phyloP scores from a whole-genome alignment of 768 basidiomycete species.

The Boletus huronensis region DNA sequence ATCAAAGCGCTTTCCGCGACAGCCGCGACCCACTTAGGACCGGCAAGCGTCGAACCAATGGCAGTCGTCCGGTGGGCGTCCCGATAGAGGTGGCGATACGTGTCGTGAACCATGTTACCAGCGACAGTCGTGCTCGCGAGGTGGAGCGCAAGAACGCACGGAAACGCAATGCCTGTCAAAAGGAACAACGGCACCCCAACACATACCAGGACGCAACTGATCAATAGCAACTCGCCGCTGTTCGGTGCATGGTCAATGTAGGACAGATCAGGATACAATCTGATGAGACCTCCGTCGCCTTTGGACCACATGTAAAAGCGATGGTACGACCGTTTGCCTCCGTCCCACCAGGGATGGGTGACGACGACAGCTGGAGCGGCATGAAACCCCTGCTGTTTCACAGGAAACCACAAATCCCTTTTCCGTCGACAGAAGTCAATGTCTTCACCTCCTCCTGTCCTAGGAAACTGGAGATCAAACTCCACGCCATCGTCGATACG shows the following conservation, averaged over 20 bases:
- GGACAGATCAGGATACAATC: conserved; percentile 43
- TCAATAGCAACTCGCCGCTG: conserved; percentile 43
- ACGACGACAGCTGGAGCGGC: conserved; percentile 48
- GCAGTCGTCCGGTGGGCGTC: conserved; percentile 34
- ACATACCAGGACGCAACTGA: conserved; percentile 16
- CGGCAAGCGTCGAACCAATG: conserved; percentile 35
- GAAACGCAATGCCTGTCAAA: conserved; percentile 7
- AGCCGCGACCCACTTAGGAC: conserved; percentile 39
- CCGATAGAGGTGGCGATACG: conserved; percentile 45
- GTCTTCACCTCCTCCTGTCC: conserved; percentile 64
- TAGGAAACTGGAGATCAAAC: conserved; percentile 50
- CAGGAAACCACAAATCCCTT: conserved; percentile 34
- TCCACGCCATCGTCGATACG: conserved; percentile 43
- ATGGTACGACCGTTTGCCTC: conserved; percentile 44
- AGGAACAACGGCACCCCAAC: conserved; percentile 17
- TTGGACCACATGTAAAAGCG: conserved; percentile 58
- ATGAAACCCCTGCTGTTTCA: conserved; percentile 40
- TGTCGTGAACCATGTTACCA: conserved; percentile 46
- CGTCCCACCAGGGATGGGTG: conserved; percentile 58
- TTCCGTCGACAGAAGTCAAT: conserved; percentile 56
- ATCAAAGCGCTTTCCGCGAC: conserved; percentile 49
- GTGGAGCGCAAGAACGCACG: conserved; percentile 18
- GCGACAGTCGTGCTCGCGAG: conserved; percentile 30
- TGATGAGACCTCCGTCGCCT: conserved; percentile 52
- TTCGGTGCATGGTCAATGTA: conserved; percentile 48